Evolutionary conservation across 805 yeast species (phyloP).

Genomic region (Blastobotrys peoriensis): DNA sequence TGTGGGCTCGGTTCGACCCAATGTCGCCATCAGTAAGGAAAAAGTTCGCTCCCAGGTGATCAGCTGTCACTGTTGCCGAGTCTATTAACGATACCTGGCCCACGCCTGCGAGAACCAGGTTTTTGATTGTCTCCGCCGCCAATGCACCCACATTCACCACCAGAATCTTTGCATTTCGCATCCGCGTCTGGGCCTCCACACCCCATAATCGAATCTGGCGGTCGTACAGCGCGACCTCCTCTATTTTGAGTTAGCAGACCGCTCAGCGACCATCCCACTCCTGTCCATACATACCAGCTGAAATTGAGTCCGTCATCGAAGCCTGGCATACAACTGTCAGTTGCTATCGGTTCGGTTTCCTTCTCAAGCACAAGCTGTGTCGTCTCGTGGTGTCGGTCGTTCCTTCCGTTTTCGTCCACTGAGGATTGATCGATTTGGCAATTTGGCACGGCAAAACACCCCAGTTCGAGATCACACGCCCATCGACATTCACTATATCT

Average conservation of each 20-base stretch:
- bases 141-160: slow-evolving; percentile 69
- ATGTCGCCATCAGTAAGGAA: slow-evolving; percentile 52
- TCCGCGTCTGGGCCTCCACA: slow-evolving; percentile 71
- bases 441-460: too few species aligned
- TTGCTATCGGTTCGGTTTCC: too few species aligned
- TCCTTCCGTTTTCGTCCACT: too few species aligned
- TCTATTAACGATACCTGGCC: slow-evolving; percentile 74
- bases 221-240: slow-evolving; percentile 88
- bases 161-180: slow-evolving; percentile 66
- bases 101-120: slow-evolving; percentile 81
- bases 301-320: too few species aligned
- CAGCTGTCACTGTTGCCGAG: slow-evolving; percentile 43
- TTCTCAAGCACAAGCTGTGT: too few species aligned
- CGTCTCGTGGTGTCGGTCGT: too few species aligned
- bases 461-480: too few species aligned
- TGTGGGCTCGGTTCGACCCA: slow-evolving; percentile 51
- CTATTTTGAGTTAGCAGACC: slow-evolving; percentile 37
- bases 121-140: slow-evolving; percentile 78
- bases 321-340: too few species aligned
- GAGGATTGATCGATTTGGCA: too few species aligned
- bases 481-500: too few species aligned
- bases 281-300: slow-evolving; percentile 9
- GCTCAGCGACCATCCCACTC: too few species aligned
- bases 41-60: slow-evolving; percentile 70
- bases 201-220: slow-evolving; percentile 97